Percentiles rank a stretch among this genome's conserved stretches.
phyloP scores from a whole-genome alignment of 352 stramenopile genomes.

The Blastocystis sp. region DNA sequence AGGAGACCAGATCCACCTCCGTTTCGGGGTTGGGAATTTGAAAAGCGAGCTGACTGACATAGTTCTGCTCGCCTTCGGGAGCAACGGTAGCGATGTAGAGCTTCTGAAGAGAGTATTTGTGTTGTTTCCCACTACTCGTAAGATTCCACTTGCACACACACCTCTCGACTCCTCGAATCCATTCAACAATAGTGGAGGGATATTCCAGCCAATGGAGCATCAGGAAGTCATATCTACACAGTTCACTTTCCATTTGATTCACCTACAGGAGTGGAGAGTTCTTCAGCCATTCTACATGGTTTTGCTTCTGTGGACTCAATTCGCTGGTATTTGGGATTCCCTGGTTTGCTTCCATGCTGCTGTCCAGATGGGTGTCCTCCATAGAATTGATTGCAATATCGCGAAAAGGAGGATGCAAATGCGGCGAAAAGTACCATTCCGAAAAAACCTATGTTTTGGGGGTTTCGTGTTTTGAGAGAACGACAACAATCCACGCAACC shows the following conservation, averaged over 20 bases:
- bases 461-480: background rate
- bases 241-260: background rate
- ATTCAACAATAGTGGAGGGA: background rate
- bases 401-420: background rate
- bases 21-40: background rate
- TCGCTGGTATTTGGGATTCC: too few species aligned
- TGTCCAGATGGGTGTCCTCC: too few species aligned
- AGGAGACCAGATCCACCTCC: background rate
- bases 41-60: background rate
- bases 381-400: background rate
- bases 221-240: constrained; percentile 43
- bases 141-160: background rate
- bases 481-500: background rate
- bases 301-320: background rate
- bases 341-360: too few species aligned
- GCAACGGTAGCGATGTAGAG: background rate
- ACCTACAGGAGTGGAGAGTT: constrained; percentile 15
- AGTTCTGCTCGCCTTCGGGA: background rate
- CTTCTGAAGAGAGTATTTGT: background rate
- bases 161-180: background rate
- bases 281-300: constrained; percentile 21
- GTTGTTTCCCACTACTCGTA: background rate
- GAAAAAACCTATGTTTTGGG: background rate
- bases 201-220: background rate
- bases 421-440: background rate